These are phyloP conservation scores for Neurospora sp. DNA, from an alignment of 495 filamentous ascomycete species.

Conservation along the genomic window DNA sequence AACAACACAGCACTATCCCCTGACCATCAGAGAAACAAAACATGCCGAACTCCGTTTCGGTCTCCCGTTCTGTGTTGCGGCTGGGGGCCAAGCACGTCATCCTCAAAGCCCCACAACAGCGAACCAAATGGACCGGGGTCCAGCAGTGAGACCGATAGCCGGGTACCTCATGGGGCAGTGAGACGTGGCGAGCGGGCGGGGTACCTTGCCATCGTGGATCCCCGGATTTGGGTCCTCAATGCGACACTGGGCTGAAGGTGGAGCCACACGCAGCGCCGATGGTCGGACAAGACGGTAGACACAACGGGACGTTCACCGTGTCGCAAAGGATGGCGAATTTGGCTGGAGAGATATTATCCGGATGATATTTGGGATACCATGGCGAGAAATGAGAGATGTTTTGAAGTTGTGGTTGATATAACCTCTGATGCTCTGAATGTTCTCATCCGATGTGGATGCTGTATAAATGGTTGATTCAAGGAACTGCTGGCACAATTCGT, in stretches of 20 bases:
- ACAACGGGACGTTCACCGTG: background rate
- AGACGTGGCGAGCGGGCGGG: background rate
- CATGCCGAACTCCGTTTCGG: background rate
- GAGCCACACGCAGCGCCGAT: background rate
- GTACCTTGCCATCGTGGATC: background rate
- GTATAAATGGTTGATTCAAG: background rate
- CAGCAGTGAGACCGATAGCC: background rate
- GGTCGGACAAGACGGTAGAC: background rate
- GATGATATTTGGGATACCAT: background rate
- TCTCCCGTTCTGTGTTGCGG: background rate
- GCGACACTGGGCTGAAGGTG: background rate
- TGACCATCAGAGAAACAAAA: background rate
- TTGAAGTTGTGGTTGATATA: background rate
- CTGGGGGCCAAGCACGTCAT: conserved; percentile 15
- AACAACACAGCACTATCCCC: background rate
- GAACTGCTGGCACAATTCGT: background rate
- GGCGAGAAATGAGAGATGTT: background rate
- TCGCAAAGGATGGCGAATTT: background rate
- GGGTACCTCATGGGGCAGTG: background rate
- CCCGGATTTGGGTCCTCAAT: background rate
- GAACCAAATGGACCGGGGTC: background rate
- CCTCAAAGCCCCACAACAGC: conserved; percentile 3
- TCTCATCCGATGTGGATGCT: background rate
- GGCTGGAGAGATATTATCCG: background rate
- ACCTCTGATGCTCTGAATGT: background rate